Evolutionary conservation across 345 rosid genomes (phyloP).

Genomic region (Corchorus olitorius): DNA sequence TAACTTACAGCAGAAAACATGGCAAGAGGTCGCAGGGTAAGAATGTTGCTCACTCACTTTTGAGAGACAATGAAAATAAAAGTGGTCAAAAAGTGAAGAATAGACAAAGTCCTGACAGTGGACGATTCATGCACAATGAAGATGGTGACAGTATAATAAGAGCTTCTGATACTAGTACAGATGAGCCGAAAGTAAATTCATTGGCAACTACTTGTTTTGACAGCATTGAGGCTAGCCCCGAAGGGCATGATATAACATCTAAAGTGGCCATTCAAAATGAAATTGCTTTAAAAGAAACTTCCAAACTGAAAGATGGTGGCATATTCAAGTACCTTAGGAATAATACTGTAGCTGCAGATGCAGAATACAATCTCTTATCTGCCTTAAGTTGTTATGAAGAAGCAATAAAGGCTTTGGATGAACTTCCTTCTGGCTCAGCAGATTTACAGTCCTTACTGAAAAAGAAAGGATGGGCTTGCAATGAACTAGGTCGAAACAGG

Average conservation of each 20-base stretch:
- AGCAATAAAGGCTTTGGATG: constrained; percentile 68
- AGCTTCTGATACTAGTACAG: constrained; percentile 13
- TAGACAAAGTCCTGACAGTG: constrained; percentile 19
- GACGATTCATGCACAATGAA: constrained; percentile 17
- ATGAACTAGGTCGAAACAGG: constrained; percentile 85
- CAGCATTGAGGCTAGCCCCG: constrained; percentile 11
- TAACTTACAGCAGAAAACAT: constrained; percentile 58
- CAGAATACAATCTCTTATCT: constrained; percentile 62
- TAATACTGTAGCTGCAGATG: constrained; percentile 49
- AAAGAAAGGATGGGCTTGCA: constrained; percentile 93
- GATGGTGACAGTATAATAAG: constrained; percentile 28
- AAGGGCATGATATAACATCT: constrained; percentile 27
- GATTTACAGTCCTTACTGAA: constrained; percentile 63
- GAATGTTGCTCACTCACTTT: constrained; percentile 28
- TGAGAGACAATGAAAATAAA: constrained; percentile 41
- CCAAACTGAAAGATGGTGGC: constrained; percentile 61
- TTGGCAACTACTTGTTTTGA: constrained; percentile 22
- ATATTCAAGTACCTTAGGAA: constrained; percentile 71
- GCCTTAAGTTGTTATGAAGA: constrained; percentile 77
- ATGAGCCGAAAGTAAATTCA: constrained; percentile 24
- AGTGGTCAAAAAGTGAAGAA: constrained; percentile 32
- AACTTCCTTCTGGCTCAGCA: constrained; percentile 49
- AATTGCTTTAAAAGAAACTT: constrained; percentile 32
- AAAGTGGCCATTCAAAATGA: constrained; percentile 28
- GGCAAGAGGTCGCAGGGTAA: constrained; percentile 50